Base-by-base conservation (phyloP, 2,329 filamentous ascomycete genomes). In the Colletotrichum sp. region DNA sequence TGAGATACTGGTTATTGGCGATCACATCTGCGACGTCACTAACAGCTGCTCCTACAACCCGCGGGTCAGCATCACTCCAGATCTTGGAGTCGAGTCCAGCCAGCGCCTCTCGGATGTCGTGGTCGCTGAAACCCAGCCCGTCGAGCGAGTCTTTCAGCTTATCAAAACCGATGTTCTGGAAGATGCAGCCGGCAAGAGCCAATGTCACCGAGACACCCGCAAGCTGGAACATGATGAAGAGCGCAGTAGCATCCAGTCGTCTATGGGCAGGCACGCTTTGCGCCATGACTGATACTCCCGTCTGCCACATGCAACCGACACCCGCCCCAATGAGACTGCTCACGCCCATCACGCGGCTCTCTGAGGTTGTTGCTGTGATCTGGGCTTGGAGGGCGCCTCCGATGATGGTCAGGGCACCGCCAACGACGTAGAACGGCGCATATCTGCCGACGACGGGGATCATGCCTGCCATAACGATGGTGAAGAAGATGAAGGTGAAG, bases 401-500 rank as follows among this genome's bases (percentile, higher is more conserved):
- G 3, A 80, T 76, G 24, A 83, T 52, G 10, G 81, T 77, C 18
- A 83, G 36, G 16, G 75, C 77, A 5, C 81, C 82, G 1, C 81
- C 83, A 2, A 79, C 18, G 16, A 84, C 63, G 76, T 82, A 85
- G 65, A 84, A 80, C 7, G 79, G 76, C 52, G 80, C 81, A 76
- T 88, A 89, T 43, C 83, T 82, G 36, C 85, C 83, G 4, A 85
- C 74, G 3, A 78, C 79, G 1, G 84, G 82, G 52, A 90, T 82
- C 3, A 86, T 63, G 7, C 78, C 80, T 9, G 87, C 87, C 34
- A 83, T 82, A 12, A 84, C 30, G 48, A 87, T 80, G 39, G 83
- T 80, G 43, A 81, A 80, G 66, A 83, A 71, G 57, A 86, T 85
- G 64, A 86, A 81, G 14, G 85, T 76, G 24, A 85, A 78, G 68